phyloP scores from a whole-genome alignment of 78 protist species.

The Chrysochromulina parva region DNA sequence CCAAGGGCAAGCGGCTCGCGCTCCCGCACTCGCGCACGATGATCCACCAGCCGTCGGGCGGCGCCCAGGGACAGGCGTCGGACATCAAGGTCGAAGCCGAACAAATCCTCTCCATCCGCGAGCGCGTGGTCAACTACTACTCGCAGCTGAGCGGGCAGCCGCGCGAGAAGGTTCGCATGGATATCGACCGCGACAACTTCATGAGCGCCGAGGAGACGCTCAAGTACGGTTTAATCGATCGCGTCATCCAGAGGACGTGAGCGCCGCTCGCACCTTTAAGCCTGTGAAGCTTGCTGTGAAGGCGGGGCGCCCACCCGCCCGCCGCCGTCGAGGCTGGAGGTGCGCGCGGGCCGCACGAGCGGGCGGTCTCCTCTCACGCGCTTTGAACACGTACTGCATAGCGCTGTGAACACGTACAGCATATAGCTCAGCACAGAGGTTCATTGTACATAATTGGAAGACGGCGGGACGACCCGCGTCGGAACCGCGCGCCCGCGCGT shows the following conservation, averaged over 20 bases:
- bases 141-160: conserved; percentile 33
- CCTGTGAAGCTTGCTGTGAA: no score
- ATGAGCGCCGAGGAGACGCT: not conserved
- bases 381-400: no score
- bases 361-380: no score
- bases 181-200: not conserved
- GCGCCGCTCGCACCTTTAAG: no score
- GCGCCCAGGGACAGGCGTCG: not conserved
- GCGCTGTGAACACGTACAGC: no score
- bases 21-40: conserved; percentile 3
- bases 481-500: no score
- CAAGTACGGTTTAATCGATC: not conserved
- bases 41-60: conserved; percentile 23
- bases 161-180: not conserved
- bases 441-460: no score
- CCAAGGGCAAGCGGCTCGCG: conserved; percentile 21
- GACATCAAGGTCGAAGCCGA: not conserved
- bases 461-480: no score
- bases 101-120: not conserved
- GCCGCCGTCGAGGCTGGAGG: no score
- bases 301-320: no score
- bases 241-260: not conserved
- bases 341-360: no score
- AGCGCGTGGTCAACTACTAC: not conserved
- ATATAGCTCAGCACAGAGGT: no score